Conservation (phyloP, 139 green algal species). For the Eudorina sp. region DNA sequence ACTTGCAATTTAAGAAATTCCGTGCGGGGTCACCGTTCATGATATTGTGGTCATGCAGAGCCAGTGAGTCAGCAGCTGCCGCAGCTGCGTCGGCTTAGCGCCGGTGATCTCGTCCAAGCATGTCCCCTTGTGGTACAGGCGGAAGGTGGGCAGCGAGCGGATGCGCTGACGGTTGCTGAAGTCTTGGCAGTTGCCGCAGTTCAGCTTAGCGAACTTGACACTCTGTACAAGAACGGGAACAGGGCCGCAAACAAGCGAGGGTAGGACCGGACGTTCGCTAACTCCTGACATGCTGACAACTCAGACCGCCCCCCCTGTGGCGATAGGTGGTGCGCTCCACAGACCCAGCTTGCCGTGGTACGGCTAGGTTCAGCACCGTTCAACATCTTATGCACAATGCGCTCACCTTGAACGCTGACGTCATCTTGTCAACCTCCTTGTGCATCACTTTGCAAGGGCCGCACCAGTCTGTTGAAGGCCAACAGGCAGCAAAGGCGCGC, state of each 20-base stretch:
- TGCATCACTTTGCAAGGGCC: slow-evolving; percentile 37
- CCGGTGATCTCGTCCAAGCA: slow-evolving; percentile 38
- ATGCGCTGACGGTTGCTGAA: slow-evolving; percentile 34
- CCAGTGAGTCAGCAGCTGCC: slow-evolving; percentile 45
- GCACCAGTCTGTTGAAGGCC: slow-evolving; percentile 44
- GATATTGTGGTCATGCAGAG: slow-evolving; percentile 24
- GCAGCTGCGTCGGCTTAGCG: slow-evolving; percentile 26
- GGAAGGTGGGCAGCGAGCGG: slow-evolving; percentile 1
- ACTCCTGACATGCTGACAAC: no score
- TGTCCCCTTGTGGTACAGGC: slow-evolving; percentile 15
- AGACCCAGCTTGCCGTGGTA: no score
- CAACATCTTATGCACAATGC: no score
- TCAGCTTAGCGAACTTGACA: slow-evolving; percentile 30
- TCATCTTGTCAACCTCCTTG: slow-evolving; percentile 37
- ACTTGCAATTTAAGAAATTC: no score
- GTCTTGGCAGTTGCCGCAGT: slow-evolving; percentile 9
- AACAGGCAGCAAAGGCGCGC: no score
- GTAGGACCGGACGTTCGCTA: no score
- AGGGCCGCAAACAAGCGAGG: no score
- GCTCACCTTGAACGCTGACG: slow-evolving; percentile 26
- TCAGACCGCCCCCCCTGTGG: no score
- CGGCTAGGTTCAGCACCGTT: no score
- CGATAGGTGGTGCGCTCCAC: no score
- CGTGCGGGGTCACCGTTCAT: no score
- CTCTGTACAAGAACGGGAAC: no score